Conservation (phyloP, 139 green algal genomes). For the Chloropicon primus region DNA sequence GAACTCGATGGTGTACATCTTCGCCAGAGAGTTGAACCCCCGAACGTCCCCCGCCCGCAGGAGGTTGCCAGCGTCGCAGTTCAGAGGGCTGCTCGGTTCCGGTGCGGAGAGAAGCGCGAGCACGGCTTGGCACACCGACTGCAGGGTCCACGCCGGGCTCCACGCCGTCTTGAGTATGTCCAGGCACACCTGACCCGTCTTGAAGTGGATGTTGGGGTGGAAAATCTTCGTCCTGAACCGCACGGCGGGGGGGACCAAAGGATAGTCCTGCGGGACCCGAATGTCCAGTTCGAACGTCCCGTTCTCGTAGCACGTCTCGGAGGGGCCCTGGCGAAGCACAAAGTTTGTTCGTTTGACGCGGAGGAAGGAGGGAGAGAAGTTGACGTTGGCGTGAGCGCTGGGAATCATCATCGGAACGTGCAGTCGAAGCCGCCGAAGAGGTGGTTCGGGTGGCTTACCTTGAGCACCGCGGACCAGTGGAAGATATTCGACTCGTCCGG, state of each 20-base stretch:
- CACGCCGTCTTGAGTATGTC: slow-evolving; percentile 90
- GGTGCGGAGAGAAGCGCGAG: slow-evolving; percentile 69
- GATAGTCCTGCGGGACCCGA: slow-evolving; percentile 78
- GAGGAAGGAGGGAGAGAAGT: neutral
- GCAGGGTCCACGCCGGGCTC: slow-evolving; percentile 89
- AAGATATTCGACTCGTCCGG: slow-evolving; percentile 63
- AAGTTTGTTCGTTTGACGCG: neutral
- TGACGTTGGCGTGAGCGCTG: neutral
- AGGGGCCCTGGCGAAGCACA: slow-evolving; percentile 48
- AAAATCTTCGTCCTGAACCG: slow-evolving; percentile 81
- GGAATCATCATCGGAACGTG: neutral
- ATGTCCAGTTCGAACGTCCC: slow-evolving; percentile 69
- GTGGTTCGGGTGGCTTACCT: slow-evolving; percentile 17
- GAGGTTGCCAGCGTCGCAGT: slow-evolving; percentile 92
- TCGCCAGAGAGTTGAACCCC: slow-evolving; percentile 74
- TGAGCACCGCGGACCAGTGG: slow-evolving; percentile 42
- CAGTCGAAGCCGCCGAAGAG: neutral
- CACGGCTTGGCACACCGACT: slow-evolving; percentile 78
- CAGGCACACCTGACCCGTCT: slow-evolving; percentile 91
- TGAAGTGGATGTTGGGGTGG: slow-evolving; percentile 91
- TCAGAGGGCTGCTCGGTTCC: slow-evolving; percentile 76
- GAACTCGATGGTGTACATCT: slow-evolving; percentile 77
- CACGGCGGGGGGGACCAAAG: slow-evolving; percentile 56
- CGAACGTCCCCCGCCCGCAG: slow-evolving; percentile 61
- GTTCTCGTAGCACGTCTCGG: slow-evolving; percentile 72